Conservation (phyloP, 331 rosid species). For the Telfairia occidentalis region DNA sequence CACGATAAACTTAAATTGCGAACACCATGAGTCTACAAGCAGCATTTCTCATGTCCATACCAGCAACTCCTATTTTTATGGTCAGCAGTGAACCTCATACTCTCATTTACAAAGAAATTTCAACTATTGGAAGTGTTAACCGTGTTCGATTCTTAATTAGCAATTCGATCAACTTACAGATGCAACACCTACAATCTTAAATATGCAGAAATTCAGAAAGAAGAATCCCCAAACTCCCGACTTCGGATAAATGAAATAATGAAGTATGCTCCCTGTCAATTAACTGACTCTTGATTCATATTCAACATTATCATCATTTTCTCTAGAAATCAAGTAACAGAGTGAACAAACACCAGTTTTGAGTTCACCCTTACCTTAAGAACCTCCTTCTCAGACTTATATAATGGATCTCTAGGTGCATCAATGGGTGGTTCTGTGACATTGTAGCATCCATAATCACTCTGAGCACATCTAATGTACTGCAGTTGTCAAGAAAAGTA, state of each 20-base stretch:
- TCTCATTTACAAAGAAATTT: not conserved
- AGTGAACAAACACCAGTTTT: not conserved
- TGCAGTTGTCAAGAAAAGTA: slow-evolving; percentile 21
- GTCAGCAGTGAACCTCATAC: not conserved
- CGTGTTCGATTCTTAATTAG: not conserved
- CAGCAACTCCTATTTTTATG: not conserved
- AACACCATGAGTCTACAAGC: not conserved
- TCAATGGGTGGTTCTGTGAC: slow-evolving; percentile 95
- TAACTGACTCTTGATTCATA: not conserved
- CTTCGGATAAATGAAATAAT: not conserved
- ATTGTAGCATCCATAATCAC: slow-evolving; percentile 69
- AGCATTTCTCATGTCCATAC: not conserved
- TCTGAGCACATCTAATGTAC: slow-evolving; percentile 82
- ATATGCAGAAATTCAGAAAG: not conserved
- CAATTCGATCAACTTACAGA: not conserved
- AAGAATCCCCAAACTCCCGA: not conserved
- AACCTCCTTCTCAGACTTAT: slow-evolving; percentile 66
- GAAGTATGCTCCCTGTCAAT: not conserved
- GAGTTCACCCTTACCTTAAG: slow-evolving; percentile 39
- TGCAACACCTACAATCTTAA: not conserved
- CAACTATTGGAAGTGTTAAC: not conserved
- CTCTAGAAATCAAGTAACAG: not conserved
- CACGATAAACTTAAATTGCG: not conserved
- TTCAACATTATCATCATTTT: not conserved
- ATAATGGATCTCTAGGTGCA: slow-evolving; percentile 84